phyloP scores from a whole-genome alignment of 257 asterid genomes.

The Solanum etuberosum region DNA sequence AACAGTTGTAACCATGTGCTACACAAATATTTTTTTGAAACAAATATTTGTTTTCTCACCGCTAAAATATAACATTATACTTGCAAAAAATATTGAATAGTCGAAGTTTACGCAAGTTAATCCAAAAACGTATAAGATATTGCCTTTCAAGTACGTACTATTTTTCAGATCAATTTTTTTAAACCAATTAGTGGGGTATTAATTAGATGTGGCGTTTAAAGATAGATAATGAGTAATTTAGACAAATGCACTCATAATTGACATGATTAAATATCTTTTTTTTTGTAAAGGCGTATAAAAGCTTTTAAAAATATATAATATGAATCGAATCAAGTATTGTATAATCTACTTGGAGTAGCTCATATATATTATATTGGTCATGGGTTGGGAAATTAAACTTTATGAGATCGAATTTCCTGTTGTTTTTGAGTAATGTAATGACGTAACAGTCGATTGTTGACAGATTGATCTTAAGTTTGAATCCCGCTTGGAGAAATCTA shows the following conservation, averaged over 20 bases:
- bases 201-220: background rate
- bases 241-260: background rate
- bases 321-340: no score
- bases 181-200: background rate
- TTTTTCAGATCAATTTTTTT: background rate
- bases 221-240: background rate
- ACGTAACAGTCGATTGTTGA: background rate
- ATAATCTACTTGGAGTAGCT: background rate
- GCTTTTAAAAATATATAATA: no score
- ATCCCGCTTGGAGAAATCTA: background rate
- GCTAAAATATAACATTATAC: background rate
- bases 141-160: background rate
- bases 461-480: background rate
- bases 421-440: background rate
- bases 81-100: background rate
- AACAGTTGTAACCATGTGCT: background rate
- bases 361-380: background rate
- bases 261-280: no score
- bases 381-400: background rate
- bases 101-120: background rate
- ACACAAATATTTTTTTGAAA: background rate
- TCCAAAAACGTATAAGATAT: background rate
- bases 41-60: background rate
- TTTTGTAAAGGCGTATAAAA: no score
- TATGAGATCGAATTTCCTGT: background rate